phyloP scores from a whole-genome alignment of 1,139 yeast genomes.

The Arxiozyma heterogenica region DNA sequence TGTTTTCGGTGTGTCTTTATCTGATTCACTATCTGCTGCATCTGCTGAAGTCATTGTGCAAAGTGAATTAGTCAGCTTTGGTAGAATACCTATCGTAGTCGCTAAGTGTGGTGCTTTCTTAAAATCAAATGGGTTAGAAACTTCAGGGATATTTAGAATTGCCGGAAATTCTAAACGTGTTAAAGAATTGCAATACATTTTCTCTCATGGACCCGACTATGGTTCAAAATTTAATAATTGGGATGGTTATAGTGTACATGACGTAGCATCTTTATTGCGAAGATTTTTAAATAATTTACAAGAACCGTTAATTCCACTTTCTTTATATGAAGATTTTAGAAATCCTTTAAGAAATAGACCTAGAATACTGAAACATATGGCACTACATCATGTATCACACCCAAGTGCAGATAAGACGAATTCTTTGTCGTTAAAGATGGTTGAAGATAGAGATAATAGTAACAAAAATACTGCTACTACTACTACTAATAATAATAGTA shows the following conservation, averaged over 20 bases:
- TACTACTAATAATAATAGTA: not conserved
- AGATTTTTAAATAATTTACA: conserved; percentile 81
- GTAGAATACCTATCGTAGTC: conserved; percentile 46
- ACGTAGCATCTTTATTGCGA: conserved; percentile 84
- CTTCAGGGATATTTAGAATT: conserved; percentile 88
- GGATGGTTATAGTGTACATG: conserved; percentile 94
- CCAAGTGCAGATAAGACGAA: conserved; percentile 19
- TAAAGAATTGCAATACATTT: conserved; percentile 72
- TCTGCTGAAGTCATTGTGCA: conserved; percentile 32
- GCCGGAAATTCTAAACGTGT: conserved; percentile 88
- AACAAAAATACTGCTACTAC: no score
- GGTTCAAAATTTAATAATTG: conserved; percentile 73
- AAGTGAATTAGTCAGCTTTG: conserved; percentile 30
- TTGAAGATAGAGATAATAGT: not conserved
- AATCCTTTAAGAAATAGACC: conserved; percentile 50
- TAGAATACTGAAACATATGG: conserved; percentile 27
- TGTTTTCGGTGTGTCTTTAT: conserved; percentile 81
- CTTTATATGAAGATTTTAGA: conserved; percentile 69
- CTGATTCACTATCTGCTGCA: conserved; percentile 63
- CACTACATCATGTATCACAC: conserved; percentile 14
- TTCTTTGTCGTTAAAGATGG: conserved; percentile 8
- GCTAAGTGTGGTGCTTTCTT: conserved; percentile 89
- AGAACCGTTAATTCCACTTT: conserved; percentile 82
- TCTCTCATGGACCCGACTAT: conserved; percentile 79
- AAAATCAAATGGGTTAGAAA: conserved; percentile 63